Conservation (phyloP, 331 rosid genomes). For the Malus hybrid region DNA sequence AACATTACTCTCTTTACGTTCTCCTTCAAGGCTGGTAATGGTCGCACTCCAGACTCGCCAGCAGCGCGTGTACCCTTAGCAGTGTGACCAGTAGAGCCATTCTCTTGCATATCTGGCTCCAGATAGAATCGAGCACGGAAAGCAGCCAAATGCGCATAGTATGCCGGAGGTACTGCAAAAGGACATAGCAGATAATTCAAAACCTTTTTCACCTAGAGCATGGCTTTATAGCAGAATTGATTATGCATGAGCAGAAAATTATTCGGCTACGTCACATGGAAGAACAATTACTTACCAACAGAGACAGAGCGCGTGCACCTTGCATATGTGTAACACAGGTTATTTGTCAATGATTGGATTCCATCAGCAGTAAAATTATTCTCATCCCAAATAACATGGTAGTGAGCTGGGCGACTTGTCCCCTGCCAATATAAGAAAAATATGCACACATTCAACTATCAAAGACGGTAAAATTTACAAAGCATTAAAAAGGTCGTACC, state of each 20-base stretch:
- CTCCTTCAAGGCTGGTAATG: slow-evolving; percentile 93
- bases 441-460: background rate
- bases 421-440: slow-evolving; percentile 45
- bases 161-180: slow-evolving; percentile 90
- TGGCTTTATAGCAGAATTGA: background rate
- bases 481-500: background rate
- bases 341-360: slow-evolving; percentile 87
- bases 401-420: slow-evolving; percentile 96
- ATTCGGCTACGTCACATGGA: background rate
- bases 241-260: background rate
- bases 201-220: background rate
- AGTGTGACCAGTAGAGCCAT: slow-evolving; percentile 45
- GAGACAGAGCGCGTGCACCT: slow-evolving; percentile 97
- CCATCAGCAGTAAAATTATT: slow-evolving; percentile 95
- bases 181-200: background rate
- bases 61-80: slow-evolving; percentile 44
- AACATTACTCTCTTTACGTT: slow-evolving; percentile 99
- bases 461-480: background rate
- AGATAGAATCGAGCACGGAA: slow-evolving; percentile 97
- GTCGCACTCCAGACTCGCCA: slow-evolving; percentile 78
- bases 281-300: slow-evolving; percentile 56
- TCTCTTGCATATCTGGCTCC: slow-evolving; percentile 93
- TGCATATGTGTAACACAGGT: slow-evolving; percentile 93
- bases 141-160: slow-evolving; percentile 97
- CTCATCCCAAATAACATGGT: slow-evolving; percentile 98